Evolutionary conservation across 2,329 filamentous ascomycete genomes (phyloP).

Genomic region (Neoscytalidium dimidiatum): DNA sequence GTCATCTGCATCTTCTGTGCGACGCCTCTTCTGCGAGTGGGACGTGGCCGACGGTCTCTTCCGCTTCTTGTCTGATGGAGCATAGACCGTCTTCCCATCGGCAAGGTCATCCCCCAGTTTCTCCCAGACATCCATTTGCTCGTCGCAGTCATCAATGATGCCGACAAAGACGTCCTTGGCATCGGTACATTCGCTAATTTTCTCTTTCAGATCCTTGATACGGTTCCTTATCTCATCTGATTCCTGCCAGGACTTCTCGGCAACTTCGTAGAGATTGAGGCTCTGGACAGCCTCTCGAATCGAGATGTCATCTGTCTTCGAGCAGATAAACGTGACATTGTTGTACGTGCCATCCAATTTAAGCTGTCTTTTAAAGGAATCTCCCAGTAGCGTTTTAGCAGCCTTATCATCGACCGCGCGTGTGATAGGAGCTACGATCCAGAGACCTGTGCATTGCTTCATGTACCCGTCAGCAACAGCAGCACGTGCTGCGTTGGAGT

Average conservation of each 20-base stretch:
- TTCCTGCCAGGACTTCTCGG: conserved; percentile 28
- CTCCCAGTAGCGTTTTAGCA: conserved; percentile 57
- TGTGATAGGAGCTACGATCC: conserved; percentile 64
- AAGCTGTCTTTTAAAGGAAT: conserved; percentile 60
- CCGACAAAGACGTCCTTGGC: conserved; percentile 37
- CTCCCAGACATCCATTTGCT: conserved; percentile 51
- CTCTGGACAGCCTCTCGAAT: conserved; percentile 46
- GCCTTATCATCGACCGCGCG: conserved; percentile 62
- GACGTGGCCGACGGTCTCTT: conserved; percentile 32
- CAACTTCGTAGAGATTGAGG: conserved; percentile 38
- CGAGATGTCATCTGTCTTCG: conserved; percentile 64
- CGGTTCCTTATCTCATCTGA: conserved; percentile 31
- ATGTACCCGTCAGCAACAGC: conserved; percentile 61
- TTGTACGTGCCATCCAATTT: conserved; percentile 59
- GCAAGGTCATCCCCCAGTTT: conserved; percentile 39
- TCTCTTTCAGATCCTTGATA: conserved; percentile 24
- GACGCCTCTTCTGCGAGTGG: conserved; percentile 23
- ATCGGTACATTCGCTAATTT: conserved; percentile 34
- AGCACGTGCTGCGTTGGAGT: conserved; percentile 61
- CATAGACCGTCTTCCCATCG: conserved; percentile 46
- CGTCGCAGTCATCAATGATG: conserved; percentile 39
- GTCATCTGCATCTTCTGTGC: conserved; percentile 23
- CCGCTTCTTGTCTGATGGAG: conserved; percentile 37
- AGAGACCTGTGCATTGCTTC: conserved; percentile 61
- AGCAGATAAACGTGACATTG: conserved; percentile 62